These are phyloP conservation scores for Penicillium sp. DNA, from an alignment of 2,329 filamentous ascomycete species.

Conservation along the genomic window DNA sequence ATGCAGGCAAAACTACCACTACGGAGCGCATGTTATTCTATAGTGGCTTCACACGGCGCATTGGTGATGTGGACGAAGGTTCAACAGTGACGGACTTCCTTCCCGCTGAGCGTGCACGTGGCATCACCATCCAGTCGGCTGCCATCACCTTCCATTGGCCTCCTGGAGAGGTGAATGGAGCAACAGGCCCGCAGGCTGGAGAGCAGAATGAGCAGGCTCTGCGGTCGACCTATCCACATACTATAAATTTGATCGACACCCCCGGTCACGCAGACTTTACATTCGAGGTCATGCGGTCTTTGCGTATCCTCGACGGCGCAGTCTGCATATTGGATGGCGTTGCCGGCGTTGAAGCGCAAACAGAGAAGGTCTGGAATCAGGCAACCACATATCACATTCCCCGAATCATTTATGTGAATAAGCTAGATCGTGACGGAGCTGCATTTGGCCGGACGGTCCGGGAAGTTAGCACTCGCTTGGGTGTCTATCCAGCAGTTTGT, in stretches of 20 bases:
- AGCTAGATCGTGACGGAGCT: conserved; percentile 78
- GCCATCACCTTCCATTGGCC: conserved; percentile 97
- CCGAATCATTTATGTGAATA: conserved; percentile 77
- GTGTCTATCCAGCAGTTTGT: conserved; percentile 84
- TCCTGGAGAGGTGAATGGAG: conserved; percentile 39
- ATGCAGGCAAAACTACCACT: conserved; percentile 97
- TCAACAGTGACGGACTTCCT: conserved; percentile 97
- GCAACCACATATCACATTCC: conserved; percentile 84
- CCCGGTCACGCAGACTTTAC: conserved; percentile 97
- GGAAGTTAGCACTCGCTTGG: conserved; percentile 76
- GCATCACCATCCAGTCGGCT: conserved; percentile 96
- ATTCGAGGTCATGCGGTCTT: conserved; percentile 89
- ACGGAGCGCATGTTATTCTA: conserved; percentile 99
- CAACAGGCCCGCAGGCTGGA: conserved; percentile 29
- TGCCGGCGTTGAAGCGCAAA: conserved; percentile 93
- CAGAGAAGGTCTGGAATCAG: conserved; percentile 92
- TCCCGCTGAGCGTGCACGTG: conserved; percentile 83
- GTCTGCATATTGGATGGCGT: conserved; percentile 93
- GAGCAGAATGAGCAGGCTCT: conserved; percentile 43
- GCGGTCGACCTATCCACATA: conserved; percentile 59
- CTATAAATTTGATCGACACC: conserved; percentile 90
- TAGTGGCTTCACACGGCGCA: conserved; percentile 80
- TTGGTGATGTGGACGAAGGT: conserved; percentile 94
- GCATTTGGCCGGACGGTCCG: conserved; percentile 80
- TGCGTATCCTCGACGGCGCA: conserved; percentile 83